Evolutionary conservation across 2,329 filamentous ascomycete species (phyloP).

Genomic region (Leptographium procerum): DNA sequence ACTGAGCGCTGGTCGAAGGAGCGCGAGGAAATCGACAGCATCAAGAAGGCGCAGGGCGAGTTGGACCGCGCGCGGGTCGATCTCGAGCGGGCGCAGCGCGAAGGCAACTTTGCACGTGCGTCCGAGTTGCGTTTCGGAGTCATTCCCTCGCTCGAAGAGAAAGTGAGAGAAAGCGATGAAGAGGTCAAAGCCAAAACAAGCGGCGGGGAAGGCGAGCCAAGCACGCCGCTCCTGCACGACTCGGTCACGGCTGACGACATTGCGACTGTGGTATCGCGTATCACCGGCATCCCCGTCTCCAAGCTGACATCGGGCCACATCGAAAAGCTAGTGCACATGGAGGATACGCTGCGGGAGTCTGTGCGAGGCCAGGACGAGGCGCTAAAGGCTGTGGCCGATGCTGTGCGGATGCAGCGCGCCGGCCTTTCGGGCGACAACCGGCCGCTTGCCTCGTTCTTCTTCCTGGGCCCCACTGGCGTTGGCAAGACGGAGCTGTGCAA

Average conservation of each 20-base stretch:
- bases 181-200: constrained; percentile 14
- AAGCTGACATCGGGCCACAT: constrained; percentile 90
- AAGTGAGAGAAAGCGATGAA: constrained; percentile 65
- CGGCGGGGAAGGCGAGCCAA: constrained; percentile 18
- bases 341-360: constrained; percentile 71
- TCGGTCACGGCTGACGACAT: constrained; percentile 95
- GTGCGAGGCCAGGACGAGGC: constrained; percentile 93
- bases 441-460: constrained; percentile 92
- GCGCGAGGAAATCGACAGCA: constrained; percentile 68
- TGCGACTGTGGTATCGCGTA: constrained; percentile 76
- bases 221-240: constrained; percentile 70
- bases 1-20: constrained; percentile 87
- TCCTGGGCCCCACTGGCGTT: constrained; percentile 90
- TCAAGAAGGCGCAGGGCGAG: constrained; percentile 82
- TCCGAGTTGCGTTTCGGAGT: constrained; percentile 80
- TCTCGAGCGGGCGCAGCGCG: constrained; percentile 74
- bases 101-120: constrained; percentile 82
- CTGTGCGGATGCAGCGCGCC: constrained; percentile 85
- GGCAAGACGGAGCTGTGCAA: constrained; percentile 98
- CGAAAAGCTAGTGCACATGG: constrained; percentile 92
- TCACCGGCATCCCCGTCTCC: constrained; percentile 84
- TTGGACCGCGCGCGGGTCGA: constrained; percentile 77
- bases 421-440: constrained; percentile 85
- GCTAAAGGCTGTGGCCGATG: constrained; percentile 79
- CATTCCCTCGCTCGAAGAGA: constrained; percentile 71